A percentile compares a stretch with the other conserved stretches of the same genome.
phyloP scores from a whole-genome alignment of 1,284 basidiomycete genomes.

The Apiotrichum laibachii region DNA sequence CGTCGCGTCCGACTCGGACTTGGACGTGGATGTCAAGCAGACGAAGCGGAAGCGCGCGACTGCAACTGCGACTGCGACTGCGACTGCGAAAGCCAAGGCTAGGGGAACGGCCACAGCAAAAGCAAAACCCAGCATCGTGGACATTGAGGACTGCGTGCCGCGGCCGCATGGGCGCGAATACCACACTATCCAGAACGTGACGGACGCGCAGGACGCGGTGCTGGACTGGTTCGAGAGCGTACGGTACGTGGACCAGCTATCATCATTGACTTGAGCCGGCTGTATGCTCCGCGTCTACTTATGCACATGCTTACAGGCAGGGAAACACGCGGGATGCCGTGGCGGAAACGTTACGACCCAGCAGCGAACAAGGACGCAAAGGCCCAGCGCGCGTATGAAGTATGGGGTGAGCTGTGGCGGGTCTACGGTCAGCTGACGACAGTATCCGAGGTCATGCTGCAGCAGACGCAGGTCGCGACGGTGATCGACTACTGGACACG shows the following conservation, averaged over 20 bases:
- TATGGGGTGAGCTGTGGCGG: constrained; percentile 22
- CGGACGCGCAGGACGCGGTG: constrained; percentile 28
- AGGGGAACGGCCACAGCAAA: not conserved
- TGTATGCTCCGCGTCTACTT: too few species aligned
- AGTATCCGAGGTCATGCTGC: constrained; percentile 91
- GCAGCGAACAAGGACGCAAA: constrained; percentile 33
- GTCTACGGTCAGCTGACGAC: not conserved
- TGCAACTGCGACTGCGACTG: not conserved
- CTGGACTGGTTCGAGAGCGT: constrained; percentile 49
- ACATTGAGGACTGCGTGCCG: constrained; percentile 20
- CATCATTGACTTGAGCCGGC: too few species aligned
- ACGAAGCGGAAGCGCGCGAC: not conserved
- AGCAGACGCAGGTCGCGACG: constrained; percentile 84
- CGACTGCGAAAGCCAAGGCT: not conserved
- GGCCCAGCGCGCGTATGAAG: constrained; percentile 52
- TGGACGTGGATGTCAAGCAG: not conserved
- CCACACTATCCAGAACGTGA: constrained; percentile 30
- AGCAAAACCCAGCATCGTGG: not conserved
- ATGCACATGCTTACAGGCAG: too few species aligned
- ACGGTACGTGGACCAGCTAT: constrained; percentile 28
- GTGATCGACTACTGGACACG: constrained; percentile 84
- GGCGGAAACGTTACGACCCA: constrained; percentile 45
- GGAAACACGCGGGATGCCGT: constrained; percentile 51
- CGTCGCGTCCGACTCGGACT: not conserved
- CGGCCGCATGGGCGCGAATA: constrained; percentile 34